These are phyloP conservation scores for Oryza glaberrima DNA, from an alignment of 176 grass and related monocot genomes.

Conservation along the genomic window DNA sequence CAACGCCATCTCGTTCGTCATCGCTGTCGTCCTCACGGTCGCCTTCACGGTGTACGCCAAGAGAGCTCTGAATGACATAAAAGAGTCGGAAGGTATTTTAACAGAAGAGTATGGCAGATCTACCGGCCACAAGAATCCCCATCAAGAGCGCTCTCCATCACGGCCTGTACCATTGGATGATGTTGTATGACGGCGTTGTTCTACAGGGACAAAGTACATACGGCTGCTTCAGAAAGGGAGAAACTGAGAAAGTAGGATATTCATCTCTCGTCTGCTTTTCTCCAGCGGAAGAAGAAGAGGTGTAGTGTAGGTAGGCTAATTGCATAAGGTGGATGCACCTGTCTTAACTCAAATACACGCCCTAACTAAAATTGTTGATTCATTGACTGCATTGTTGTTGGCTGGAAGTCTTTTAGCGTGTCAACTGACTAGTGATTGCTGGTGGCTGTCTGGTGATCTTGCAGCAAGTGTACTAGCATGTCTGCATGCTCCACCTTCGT, in stretches of 20 bases:
- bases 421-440: not conserved
- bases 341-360: not conserved
- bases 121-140: constrained; percentile 38
- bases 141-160: constrained; percentile 12
- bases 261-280: not conserved
- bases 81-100: constrained; percentile 42
- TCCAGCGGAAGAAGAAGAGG: not conserved
- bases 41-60: constrained; percentile 85
- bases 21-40: constrained; percentile 64
- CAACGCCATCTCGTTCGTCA: constrained; percentile 76
- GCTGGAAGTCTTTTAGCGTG: not conserved
- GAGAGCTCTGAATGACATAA: constrained; percentile 66
- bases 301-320: constrained; percentile 11
- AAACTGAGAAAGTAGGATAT: not conserved
- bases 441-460: too few species aligned
- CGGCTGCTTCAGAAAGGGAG: not conserved
- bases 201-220: not conserved
- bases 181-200: constrained; percentile 43
- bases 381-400: not conserved
- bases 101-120: not conserved
- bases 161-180: constrained; percentile 12
- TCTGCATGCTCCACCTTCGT: too few species aligned
- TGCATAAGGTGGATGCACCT: not conserved
- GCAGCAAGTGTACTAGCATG: too few species aligned
- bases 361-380: not conserved